Evolutionary conservation across 257 asterid genomes (phyloP), one percentile per base, ranked within the genome.

Genomic region (Cruciata laevipes): DNA sequence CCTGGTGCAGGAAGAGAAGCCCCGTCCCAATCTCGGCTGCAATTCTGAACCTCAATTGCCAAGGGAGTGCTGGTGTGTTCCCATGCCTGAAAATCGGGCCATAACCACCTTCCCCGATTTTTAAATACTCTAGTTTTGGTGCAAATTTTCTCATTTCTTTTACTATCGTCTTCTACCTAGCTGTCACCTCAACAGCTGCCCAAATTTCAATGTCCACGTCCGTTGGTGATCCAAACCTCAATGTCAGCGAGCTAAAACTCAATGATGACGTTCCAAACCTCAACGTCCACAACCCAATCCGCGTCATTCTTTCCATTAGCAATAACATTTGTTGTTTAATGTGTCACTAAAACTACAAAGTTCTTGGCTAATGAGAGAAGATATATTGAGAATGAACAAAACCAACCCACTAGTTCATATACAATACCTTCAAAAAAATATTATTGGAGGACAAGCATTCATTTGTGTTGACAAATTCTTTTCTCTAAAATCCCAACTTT

Each of bases 11-110:
- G 83, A 91, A 91, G 38, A 86, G 92, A 32, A 89, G 95, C 37
- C 87, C 90, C 0, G 96, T 90, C 35, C 81, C 94, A n/a, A 93
- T 89, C 73, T 93, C 99, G 63, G 97, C 95, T 4, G 99, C 89
- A 67, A 93, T 86, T 17, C 86, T 80, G 84, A 93, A 93, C 64
- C 99, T 76, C 69, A 81, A 64, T 71, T 88, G 94, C 99, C 97
- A 93, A 2, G 99, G 74, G 70, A 88, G 91, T 12, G 75, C 86
- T 13, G 94, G 96, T 12, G 85, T 65, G 77, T 84, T 85, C 33
- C 87, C 96, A 68, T 79, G 77, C 23, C 81, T 70, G 71, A 88
- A 86, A 62, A n/a, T n/a, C n/a, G n/a, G n/a, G n/a, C n/a, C n/a
- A n/a, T n/a, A n/a, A n/a, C n/a, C n/a, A n/a, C n/a, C n/a, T n/a